Base-by-base conservation (phyloP, 2,329 filamentous ascomycete species). In the Cladosporium halotolerans region DNA sequence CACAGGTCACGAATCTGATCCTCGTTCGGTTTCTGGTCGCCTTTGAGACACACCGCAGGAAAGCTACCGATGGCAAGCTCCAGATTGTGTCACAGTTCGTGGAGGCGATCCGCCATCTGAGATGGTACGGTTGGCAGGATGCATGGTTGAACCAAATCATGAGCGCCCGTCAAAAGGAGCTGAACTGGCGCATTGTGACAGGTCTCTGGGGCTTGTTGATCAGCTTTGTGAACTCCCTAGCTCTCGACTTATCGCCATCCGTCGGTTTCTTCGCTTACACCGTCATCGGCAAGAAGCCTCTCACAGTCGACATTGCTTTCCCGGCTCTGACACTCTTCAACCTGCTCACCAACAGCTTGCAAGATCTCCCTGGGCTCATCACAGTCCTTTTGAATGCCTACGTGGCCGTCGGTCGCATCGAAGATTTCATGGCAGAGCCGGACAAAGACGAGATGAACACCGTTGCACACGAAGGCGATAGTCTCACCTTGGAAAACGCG, bases 21-120 rank as follows among this genome's bases (percentile, higher is more conserved):
- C 78, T 91, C 39, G 85, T 89, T 32, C 78, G 81, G 9, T 71
- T 78, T 1, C 73, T 91, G 14, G 74, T 95, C 11, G 74, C 76
- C 18, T 84, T 85, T 64, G 89, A 95, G 66, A 79, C 80, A 53
- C 76, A 79, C 19, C 82, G 89, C n/a, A 80, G 90, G 43, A 73
- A 76, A 0, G 84, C 87, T 2, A 91, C 89, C 0, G 90, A 96
- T 65, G 73, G 77, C 19, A 86, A 91, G 60, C 78, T 95, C 0
- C 87, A 95, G 63, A 81, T 86, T 4, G 88, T 89, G 1, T 85
- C 86, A 2, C 89, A 95, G 63, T 93, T 95, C 55, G 87, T 96
- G 48, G 89, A 95, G 68, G 84, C 88, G 0, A 89, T 93, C 52
- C 81, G 89, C 3, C 88, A 92, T 64, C 72, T 90, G 18, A 80